A percentile compares a stretch with the other conserved stretches of the same genome.
These are phyloP conservation scores for Populus simonii DNA, from an alignment of 345 rosid species.

Conservation along the genomic window DNA sequence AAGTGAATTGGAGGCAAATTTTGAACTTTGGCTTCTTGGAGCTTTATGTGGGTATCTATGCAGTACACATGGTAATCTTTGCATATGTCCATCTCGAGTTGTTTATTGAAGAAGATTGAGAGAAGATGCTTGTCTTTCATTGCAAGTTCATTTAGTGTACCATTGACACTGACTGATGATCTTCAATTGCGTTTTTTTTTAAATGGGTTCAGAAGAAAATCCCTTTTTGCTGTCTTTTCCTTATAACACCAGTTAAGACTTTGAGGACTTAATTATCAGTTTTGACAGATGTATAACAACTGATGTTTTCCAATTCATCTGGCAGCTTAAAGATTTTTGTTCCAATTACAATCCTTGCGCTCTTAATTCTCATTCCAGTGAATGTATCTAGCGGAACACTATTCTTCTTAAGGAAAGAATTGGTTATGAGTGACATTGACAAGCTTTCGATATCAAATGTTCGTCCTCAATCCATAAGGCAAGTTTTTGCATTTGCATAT, in stretches of 20 bases:
- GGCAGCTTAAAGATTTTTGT: slow-evolving; percentile 85
- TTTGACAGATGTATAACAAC: background rate
- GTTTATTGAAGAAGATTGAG: background rate
- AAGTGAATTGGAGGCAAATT: background rate
- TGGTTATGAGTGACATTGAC: slow-evolving; percentile 86
- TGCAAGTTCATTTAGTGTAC: background rate
- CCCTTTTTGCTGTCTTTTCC: background rate
- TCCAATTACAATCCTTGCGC: slow-evolving; percentile 69
- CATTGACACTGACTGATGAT: background rate
- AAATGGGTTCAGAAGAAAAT: background rate
- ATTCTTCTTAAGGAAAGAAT: slow-evolving; percentile 68
- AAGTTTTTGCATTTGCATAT: slow-evolving; percentile 7
- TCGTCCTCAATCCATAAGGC: slow-evolving; percentile 71
- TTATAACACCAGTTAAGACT: background rate
- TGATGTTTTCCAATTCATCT: slow-evolving; percentile 10
- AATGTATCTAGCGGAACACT: slow-evolving; percentile 87
- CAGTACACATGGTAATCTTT: background rate
- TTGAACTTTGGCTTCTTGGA: background rate
- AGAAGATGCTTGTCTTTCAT: background rate
- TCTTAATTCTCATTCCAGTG: slow-evolving; percentile 82
- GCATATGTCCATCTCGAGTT: background rate
- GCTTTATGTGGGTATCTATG: background rate
- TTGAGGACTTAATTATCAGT: background rate
- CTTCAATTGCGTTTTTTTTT: background rate
- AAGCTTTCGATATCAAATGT: slow-evolving; percentile 95